phyloP scores from a whole-genome alignment of 345 rosid genomes.

The Streptanthus diversifolius region DNA sequence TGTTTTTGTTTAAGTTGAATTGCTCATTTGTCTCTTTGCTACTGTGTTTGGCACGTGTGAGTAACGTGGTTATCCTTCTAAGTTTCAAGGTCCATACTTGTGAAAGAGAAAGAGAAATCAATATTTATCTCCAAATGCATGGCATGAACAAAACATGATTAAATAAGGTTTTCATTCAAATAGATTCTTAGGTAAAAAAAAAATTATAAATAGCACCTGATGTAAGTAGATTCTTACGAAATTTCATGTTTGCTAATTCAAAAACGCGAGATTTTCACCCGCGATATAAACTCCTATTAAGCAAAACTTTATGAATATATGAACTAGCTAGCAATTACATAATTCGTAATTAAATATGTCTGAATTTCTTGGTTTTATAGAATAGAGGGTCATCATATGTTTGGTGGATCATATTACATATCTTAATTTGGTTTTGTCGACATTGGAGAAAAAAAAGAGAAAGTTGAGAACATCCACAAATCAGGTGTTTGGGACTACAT shows the following conservation, averaged over 20 bases:
- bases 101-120: neutral
- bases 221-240: neutral
- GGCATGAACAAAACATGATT: neutral
- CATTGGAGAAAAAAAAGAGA: neutral
- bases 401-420: slow-evolving; percentile 20
- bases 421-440: slow-evolving; percentile 14
- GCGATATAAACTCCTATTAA: neutral
- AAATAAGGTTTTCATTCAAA: neutral
- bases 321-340: neutral
- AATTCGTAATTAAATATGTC: neutral
- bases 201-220: neutral
- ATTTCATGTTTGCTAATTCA: neutral
- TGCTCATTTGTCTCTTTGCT: slow-evolving; percentile 11
- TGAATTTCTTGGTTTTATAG: neutral
- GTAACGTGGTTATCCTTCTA: neutral
- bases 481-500: slow-evolving; percentile 28
- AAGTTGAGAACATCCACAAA: slow-evolving; percentile 2
- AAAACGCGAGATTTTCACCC: neutral
- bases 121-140: slow-evolving; percentile 2
- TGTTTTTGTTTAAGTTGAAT: slow-evolving; percentile 1
- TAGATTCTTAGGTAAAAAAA: neutral
- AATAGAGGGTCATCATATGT: slow-evolving; percentile 20
- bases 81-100: slow-evolving; percentile 11
- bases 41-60: slow-evolving; percentile 31
- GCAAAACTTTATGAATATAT: neutral